Evolutionary conservation across 2,329 filamentous ascomycete genomes (phyloP).

Genomic region (Ceratocystis eucalypticola): DNA sequence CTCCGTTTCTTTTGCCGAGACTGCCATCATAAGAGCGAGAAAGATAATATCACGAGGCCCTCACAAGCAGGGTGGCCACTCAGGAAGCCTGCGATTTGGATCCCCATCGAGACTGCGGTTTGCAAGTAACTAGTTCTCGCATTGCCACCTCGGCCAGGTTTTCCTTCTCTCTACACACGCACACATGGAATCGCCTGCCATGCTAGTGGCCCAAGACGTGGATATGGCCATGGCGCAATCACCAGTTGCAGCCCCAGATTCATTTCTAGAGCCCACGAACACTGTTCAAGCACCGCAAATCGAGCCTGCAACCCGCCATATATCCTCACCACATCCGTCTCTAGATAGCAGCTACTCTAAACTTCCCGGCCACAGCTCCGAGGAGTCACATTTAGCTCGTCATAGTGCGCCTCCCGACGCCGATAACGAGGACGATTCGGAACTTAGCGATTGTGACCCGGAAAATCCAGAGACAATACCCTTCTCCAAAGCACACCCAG

Average conservation of each 20-base stretch:
- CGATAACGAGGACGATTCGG: conserved; percentile 35
- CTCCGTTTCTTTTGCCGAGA: not conserved
- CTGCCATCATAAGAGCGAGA: not conserved
- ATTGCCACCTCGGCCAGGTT: not conserved
- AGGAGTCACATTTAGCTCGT: not conserved
- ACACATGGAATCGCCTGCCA: not conserved
- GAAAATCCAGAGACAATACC: conserved; percentile 5
- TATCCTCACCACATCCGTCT: not conserved
- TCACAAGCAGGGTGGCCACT: not conserved
- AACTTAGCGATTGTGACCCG: conserved; percentile 52
- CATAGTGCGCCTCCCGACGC: not conserved
- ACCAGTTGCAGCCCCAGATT: not conserved
- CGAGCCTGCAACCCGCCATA: not conserved
- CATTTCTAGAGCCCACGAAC: not conserved
- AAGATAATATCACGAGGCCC: not conserved
- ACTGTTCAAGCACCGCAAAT: not conserved
- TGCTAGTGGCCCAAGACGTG: not conserved
- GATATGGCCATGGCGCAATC: not conserved
- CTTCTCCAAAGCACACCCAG: not conserved
- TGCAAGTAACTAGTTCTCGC: not conserved
- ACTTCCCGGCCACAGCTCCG: not conserved
- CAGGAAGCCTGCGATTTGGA: not conserved
- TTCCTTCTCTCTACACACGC: not conserved
- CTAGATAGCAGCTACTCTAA: not conserved
- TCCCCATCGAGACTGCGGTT: not conserved